These are phyloP conservation scores for Filobasidium floriforme DNA, from an alignment of 768 basidiomycete species.

Conservation along the genomic window DNA sequence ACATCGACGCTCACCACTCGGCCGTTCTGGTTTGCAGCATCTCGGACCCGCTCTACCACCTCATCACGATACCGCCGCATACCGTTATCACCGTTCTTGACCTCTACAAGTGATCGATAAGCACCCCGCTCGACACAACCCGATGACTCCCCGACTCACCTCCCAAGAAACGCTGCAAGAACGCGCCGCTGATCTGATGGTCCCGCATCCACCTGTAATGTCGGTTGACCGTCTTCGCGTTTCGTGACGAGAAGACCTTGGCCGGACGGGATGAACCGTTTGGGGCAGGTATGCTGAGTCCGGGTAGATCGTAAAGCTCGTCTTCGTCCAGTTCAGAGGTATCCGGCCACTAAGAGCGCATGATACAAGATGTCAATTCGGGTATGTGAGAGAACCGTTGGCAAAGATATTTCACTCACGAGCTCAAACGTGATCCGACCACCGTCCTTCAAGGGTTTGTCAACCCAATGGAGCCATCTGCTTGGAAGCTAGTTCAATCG, in stretches of 20 bases:
- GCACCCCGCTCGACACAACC: not conserved
- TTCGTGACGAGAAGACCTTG: conserved; percentile 68
- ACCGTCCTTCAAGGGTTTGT: conserved; percentile 58
- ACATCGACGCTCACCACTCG: conserved; percentile 48
- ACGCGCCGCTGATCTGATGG: conserved; percentile 71
- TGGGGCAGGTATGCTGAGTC: conserved; percentile 51
- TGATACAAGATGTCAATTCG: no score
- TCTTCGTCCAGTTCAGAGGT: conserved; percentile 38
- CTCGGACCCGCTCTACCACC: conserved; percentile 61
- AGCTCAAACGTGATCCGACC: conserved; percentile 67
- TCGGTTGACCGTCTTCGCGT: conserved; percentile 61
- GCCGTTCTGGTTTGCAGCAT: conserved; percentile 71
- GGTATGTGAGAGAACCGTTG: no score
- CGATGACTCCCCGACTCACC: conserved; percentile 10
- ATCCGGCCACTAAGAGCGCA: conserved; percentile 19
- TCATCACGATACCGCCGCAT: conserved; percentile 63
- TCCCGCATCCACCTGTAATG: conserved; percentile 81
- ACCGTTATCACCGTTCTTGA: conserved; percentile 41
- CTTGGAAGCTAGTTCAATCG: not conserved
- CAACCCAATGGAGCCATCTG: conserved; percentile 74
- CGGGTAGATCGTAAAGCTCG: conserved; percentile 64
- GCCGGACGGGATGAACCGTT: conserved; percentile 50
- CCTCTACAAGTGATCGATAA: conserved; percentile 16
- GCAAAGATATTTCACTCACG: conserved; percentile 3
- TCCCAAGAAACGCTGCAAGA: conserved; percentile 68